These are phyloP conservation scores for Pleurotus cornucopiae DNA, from an alignment of 768 basidiomycete genomes.

Conservation along the genomic window DNA sequence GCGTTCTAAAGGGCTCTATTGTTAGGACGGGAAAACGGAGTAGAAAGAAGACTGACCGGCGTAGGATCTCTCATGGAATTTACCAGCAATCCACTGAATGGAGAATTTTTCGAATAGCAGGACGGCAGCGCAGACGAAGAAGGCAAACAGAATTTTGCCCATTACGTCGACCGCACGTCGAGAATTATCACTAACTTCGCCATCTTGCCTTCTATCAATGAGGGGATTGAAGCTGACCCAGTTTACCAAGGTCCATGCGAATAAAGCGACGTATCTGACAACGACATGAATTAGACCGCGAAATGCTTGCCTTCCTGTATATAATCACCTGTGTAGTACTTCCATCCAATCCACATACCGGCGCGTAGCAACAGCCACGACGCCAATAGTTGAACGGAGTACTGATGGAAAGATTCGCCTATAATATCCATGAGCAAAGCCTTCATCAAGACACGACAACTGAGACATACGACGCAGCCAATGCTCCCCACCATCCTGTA, in stretches of 20 bases:
- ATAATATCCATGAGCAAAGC: slow-evolving; percentile 15
- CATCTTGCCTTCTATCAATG: slow-evolving; percentile 40
- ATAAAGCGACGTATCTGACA: slow-evolving; percentile 56
- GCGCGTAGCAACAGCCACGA: slow-evolving; percentile 65
- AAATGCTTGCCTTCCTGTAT: not conserved
- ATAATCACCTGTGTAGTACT: slow-evolving; percentile 52
- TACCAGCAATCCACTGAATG: slow-evolving; percentile 81
- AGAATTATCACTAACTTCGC: slow-evolving; percentile 24
- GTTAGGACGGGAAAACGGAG: not conserved
- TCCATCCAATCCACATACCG: slow-evolving; percentile 79
- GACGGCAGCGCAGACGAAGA: slow-evolving; percentile 63
- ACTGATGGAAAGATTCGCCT: slow-evolving; percentile 49
- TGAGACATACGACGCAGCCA: slow-evolving; percentile 57
- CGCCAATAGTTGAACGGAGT: slow-evolving; percentile 62
- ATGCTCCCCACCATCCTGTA: slow-evolving; percentile 73
- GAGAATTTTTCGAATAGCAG: slow-evolving; percentile 80
- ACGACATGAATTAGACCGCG: too few species aligned
- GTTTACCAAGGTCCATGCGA: slow-evolving; percentile 57
- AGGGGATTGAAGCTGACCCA: slow-evolving; percentile 78
- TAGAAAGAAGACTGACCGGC: slow-evolving; percentile 34
- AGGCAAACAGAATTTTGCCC: slow-evolving; percentile 67
- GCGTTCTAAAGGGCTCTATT: slow-evolving; percentile 46
- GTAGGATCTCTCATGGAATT: slow-evolving; percentile 79
- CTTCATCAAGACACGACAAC: slow-evolving; percentile 15
- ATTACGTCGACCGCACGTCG: slow-evolving; percentile 47